Base-by-base conservation (phyloP, 164 flowering plant species). In the Tetrastigma voinierianum region DNA sequence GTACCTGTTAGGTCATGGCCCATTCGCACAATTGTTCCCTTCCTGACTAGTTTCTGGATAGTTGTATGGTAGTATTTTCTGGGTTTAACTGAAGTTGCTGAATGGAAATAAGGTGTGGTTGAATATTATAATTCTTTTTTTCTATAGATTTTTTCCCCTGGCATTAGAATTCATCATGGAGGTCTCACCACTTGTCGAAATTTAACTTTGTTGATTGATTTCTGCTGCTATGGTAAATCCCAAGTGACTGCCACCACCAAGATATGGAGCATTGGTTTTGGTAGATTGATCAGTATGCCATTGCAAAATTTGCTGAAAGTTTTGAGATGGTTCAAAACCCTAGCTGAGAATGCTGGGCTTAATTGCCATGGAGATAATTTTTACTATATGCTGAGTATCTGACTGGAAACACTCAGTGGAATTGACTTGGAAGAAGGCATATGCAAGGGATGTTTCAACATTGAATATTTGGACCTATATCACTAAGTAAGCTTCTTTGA, bases 261-360 rank as follows among this genome's bases (percentile, higher is more conserved):
- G n/a, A n/a, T n/a, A n/a, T n/a, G n/a, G n/a, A n/a, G n/a, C n/a
- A n/a, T n/a, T n/a, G n/a, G n/a, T n/a, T n/a, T n/a, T n/a, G n/a
- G n/a, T n/a, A n/a, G n/a, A n/a, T n/a, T n/a, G 97, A 92, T 81
- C 96, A 92, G 79, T 89, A 89, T 82, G 98, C 98, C 52, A 84
- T 95, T 70, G 84, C 90, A 54, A 95, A 92, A 74, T 95, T 91
- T 75, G 98, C 94, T 43, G 97, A 92, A 73, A 89, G 97, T 68
- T 92, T 95, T 78, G 97, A 95, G 78, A 86, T 95, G 96, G 81
- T 90, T 45, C 98, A 18, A 90, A 83, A 95, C 94, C 9, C 78
- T 95, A 60, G 87, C 98, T 57, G 98, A 92, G 57, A 95, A 95
- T 84, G 98, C 96, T 18, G 98, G 98, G 58, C 90, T 90, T 18